Evolutionary conservation across 305 asterid species (phyloP).

Genomic region (Stenogyne calaminthoides): DNA sequence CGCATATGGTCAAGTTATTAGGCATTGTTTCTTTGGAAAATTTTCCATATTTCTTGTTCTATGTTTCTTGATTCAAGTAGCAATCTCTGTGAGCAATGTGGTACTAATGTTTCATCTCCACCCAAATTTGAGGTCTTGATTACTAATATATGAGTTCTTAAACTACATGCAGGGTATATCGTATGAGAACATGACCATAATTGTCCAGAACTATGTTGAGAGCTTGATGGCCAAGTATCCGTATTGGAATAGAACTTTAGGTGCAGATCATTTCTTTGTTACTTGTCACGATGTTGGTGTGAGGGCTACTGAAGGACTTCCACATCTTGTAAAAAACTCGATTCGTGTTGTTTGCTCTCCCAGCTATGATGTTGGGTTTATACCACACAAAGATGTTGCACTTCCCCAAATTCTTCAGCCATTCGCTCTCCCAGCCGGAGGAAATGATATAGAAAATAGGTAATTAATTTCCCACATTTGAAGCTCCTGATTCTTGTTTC

Average conservation of each 20-base stretch:
- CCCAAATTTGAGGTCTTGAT: conserved; percentile 3
- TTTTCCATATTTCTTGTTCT: background rate
- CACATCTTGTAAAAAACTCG: conserved; percentile 84
- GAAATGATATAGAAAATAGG: conserved; percentile 92
- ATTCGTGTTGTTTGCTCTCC: conserved; percentile 97
- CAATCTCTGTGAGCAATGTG: background rate
- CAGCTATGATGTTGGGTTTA: conserved; percentile 94
- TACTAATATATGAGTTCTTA: conserved; percentile 20
- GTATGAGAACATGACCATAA: conserved; percentile 89
- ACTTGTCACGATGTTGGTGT: conserved; percentile 99
- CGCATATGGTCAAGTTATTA: conserved; percentile 5
- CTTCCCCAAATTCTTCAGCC: conserved; percentile 97
- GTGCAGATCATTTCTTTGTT: conserved; percentile 93
- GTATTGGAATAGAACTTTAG: conserved; percentile 94
- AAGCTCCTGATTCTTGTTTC: conserved; percentile 5
- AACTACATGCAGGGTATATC: conserved; percentile 79
- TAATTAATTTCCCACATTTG: conserved; percentile 22
- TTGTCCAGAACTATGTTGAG: conserved; percentile 81
- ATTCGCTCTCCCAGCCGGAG: conserved; percentile 95
- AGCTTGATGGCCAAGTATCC: conserved; percentile 76
- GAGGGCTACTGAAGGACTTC: conserved; percentile 98
- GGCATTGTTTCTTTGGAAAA: background rate
- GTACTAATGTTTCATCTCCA: conserved; percentile 23
- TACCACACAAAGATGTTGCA: conserved; percentile 97
- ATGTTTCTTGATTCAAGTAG: background rate